Base-by-base conservation (phyloP, 495 filamentous ascomycete species). In the Lindgomyces ingoldianus region DNA sequence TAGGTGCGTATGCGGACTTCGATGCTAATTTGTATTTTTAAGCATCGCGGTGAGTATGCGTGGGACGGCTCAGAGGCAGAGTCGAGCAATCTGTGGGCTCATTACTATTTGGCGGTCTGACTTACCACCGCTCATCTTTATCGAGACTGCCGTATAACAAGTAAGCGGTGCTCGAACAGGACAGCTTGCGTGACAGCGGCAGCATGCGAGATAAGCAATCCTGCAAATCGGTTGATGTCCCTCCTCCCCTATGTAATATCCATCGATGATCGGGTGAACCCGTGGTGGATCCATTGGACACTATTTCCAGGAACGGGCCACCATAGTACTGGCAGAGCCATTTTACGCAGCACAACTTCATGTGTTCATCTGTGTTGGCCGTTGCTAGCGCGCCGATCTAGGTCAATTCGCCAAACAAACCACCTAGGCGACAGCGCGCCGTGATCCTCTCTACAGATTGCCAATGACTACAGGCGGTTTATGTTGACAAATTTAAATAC, bases 281-380 rank as follows among this genome's bases (percentile, higher is more conserved):
- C 57, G 66, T 69, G 66, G 29, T 12, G 27, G 29, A 33, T 54
- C 44, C 39, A 66, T 66, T 66, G 63, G 63, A 66, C 48, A 33
- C 27, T 51, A 48, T 48, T 56, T 47, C 55, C 48, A 60, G 55
- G 48, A 25, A 52, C 54, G 14, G 54, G 26, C 19, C 30, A 52
- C 47, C 8, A 26, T 22, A 26, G 1, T 27, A 10, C 24, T 27
- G 6, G 24, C 26, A 52, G 27, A 4, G n/a, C 19, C 8, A 33
- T n/a, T 29, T 16, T n/a, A n/a, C n/a, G n/a, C n/a, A n/a, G n/a
- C n/a, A n/a, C 24, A 55, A 25, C 21, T 24, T 55, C n/a, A 41
- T 24, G 16, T 24, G 14, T 30, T 24, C 33, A 4, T 3, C 6
- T 55, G 22, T 42, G 16, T 55, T n/a, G 30, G 24, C 8, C 21